phyloP scores from a whole-genome alignment of 2,329 filamentous ascomycete species.

The Herpotrichia juniperi region DNA sequence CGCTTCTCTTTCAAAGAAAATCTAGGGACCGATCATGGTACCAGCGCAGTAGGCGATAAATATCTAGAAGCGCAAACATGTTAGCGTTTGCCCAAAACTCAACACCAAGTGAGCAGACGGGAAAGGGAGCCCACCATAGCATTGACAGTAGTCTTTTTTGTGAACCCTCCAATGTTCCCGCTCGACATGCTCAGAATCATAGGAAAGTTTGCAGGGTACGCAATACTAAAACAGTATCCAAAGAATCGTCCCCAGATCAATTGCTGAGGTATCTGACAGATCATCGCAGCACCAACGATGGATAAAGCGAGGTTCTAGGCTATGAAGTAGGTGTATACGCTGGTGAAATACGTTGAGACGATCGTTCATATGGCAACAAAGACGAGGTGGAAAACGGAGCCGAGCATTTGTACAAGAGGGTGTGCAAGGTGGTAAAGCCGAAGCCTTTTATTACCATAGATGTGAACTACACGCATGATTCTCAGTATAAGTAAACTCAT shows the following conservation, averaged over 20 bases:
- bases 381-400: conserved; percentile 18
- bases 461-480: not conserved
- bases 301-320: conserved; percentile 19
- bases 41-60: conserved; percentile 16
- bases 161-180: conserved; percentile 34
- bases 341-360: conserved; percentile 7
- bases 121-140: not conserved
- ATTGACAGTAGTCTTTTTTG: conserved; percentile 36
- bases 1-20: conserved; percentile 7
- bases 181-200: conserved; percentile 35
- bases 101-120: not conserved
- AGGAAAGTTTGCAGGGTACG: conserved; percentile 33
- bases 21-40: conserved; percentile 13
- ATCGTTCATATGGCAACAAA: conserved; percentile 7
- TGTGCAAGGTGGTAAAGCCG: conserved; percentile 10
- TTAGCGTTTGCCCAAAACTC: conserved; percentile 5
- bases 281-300: conserved; percentile 31
- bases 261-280: conserved; percentile 21
- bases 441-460: conserved; percentile 11
- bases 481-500: not conserved
- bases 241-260: conserved; percentile 26
- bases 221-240: conserved; percentile 35
- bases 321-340: conserved; percentile 20
- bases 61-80: conserved; percentile 12
- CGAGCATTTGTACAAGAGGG: conserved; percentile 20